Evolutionary conservation across 2,329 filamentous ascomycete species (phyloP), one percentile per base, ranked within the genome.

Genomic region (Colletotrichum orbiculare): DNA sequence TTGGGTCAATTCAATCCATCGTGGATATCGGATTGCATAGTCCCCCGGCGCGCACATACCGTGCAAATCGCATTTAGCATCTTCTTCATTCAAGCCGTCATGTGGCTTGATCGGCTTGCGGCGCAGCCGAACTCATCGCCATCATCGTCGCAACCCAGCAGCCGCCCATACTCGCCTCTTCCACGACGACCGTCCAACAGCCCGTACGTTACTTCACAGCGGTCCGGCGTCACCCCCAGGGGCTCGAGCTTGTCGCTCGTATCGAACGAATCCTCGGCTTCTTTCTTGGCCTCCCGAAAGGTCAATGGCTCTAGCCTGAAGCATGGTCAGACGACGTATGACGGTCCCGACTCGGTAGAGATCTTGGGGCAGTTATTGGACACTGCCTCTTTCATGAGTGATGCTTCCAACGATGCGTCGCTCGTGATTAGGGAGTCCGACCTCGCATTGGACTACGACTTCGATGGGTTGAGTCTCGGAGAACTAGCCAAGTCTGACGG

Each of bases 31-130:
- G 47, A 57, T 63, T 59, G 47, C 47, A 66, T 63, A 59, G 58
- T 66, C 41, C 45, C 37, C 25, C 4, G 25, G 25, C 25, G 25
- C 25, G 33, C 35, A 11, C 43, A 9, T 8, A 42, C 35, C 41
- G 17, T 46, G 9, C 52, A 48, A 11, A 66, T 15, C 34, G 66
- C 69, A 46, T 56, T 35, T 63, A 68, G 69, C 67, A 64, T 54
- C 17, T 37, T 35, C 50, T 33, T 41, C 49, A 5, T 43, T 59
- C 43, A 64, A 64, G 54, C 49, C 64, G 69, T 72, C 72, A 97
- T 97, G 93, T 97, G 94, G 94, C 88, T 96, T 74, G 94, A 97
- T 81, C 91, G 94, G 76, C 88, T 97, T 69, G 90, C 91, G 69
- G 89, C 86, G 72, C 89, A 91, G 77, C 86, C 89, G 62, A 88